Conservation (phyloP, 2,329 filamentous ascomycete species). For the Colletotrichum tropicale region DNA sequence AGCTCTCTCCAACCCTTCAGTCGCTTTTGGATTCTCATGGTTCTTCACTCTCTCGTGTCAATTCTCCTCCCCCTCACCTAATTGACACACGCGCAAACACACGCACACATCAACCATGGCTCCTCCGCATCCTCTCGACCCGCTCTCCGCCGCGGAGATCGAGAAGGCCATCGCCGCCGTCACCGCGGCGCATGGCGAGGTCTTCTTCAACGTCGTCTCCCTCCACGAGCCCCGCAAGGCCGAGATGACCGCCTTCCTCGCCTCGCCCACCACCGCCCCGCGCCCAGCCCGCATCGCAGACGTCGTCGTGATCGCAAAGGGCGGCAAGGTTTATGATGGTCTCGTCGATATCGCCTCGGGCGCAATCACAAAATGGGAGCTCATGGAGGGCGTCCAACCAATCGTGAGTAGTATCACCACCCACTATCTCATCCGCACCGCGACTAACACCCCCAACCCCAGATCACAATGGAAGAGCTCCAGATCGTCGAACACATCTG, state of each 20-base stretch:
- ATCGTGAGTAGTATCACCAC: conserved; percentile 52
- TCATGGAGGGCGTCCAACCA: conserved; percentile 79
- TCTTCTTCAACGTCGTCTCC: conserved; percentile 87
- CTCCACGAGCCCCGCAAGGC: conserved; percentile 85
- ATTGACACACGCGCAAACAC: background rate
- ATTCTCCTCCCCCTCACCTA: background rate
- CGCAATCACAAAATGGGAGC: conserved; percentile 76
- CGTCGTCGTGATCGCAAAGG: conserved; percentile 79
- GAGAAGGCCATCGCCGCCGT: conserved; percentile 71
- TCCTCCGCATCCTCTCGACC: conserved; percentile 73
- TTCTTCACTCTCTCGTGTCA: background rate
- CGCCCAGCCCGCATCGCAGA: conserved; percentile 78
- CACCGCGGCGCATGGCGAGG: conserved; percentile 69
- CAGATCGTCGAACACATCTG: conserved; percentile 78
- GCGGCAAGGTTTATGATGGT: conserved; percentile 83
- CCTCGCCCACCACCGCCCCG: conserved; percentile 61
- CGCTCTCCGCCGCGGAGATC: conserved; percentile 75
- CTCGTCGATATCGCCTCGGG: conserved; percentile 73
- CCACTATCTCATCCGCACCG: background rate
- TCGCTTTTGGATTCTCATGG: background rate
- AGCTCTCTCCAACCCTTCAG: background rate
- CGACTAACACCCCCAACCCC: background rate
- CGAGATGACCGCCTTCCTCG: conserved; percentile 82
- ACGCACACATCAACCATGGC: background rate
- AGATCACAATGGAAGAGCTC: conserved; percentile 92